Evolutionary conservation across 139 green algal species (phyloP), one percentile per base, ranked within the genome.

Genomic region (Volvox reticuliferus): DNA sequence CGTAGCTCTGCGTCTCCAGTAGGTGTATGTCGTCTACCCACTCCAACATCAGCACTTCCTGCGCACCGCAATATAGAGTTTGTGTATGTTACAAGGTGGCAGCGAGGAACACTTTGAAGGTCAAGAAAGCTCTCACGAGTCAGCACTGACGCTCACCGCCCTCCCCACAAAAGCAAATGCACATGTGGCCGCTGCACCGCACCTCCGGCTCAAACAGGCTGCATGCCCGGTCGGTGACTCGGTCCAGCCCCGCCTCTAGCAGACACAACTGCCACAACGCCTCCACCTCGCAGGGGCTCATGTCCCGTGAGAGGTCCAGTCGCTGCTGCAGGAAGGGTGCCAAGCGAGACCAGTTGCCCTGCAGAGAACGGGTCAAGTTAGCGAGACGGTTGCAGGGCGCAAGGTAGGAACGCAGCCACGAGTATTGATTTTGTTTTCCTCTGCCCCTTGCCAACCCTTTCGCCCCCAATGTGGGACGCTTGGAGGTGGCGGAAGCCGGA

Each of bases 1-100:
- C 82, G 61, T 90, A 92, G 12, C 85, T 90, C 37, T 96, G 94
- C 19, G 85, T 92, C 77, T 95, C 93, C 85, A 94, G 76, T 28
- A 96, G 86, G 71, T 91, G 44, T 44, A 95, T 92, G 87, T 96
- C 94, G 30, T 96, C 94, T 50, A 96, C 30, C 93, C 93, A 96
- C 90, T 96, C 94, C 67, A 96, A 35, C 79, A 93, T 22, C 79
- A 55, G 9, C 6, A 89, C 89, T 30, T 92, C 77, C 86, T 93
- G 76, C 5, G 44, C n/a, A n/a, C n/a, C n/a, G n/a, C n/a, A n/a
- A n/a, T n/a, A n/a, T n/a, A n/a, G n/a, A n/a, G n/a, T 17, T 19
- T 73, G 65, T 73, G 12, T 26, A 28, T 73, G 12, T 73, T 73
- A 73, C 65, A 9, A 55, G 44, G 44, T 9, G 44, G 44, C 44